Base-by-base conservation (phyloP, 768 basidiomycete genomes). In the Tulasnella sp. region DNA sequence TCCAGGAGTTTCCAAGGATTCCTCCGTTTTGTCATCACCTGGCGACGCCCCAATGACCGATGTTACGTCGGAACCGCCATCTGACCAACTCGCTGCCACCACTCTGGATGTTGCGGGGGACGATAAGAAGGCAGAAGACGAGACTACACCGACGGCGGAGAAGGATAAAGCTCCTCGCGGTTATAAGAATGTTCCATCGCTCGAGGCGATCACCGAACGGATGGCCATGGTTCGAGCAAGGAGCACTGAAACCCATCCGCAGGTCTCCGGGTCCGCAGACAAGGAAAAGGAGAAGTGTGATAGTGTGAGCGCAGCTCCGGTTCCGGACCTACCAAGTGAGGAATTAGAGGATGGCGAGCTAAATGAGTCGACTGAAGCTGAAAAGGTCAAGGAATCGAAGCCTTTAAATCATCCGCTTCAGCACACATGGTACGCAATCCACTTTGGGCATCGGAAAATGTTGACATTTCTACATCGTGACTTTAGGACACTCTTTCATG, bases 401-500 rank as follows among this genome's bases (percentile, higher is more conserved):
- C 31, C 30, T n/a, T 53, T 55, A 24, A 41, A 44, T 25, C 91
- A 91, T 68, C 91, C 91, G 4, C 73, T 94, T 24, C 86, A 90
- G 66, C 86, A 84, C 69, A 69, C 80, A 42, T 94, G 92, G 89
- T 91, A 59, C 59, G 80, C 71, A 15, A n/a, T 2, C 21, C 27
- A 27, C 22, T 4, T 5, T 22, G 42, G 29, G n/a, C 25, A 29
- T 27, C 21, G 30, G 22, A 1, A 55, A 11, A 34, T 29, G 2
- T 29, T 62, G 12, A 55, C 10, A 4, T 55, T 7, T 51, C n/a
- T 45, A 49, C 43, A 45, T 53, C 59, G 24, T n/a, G 38, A 12
- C 66, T n/a, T 2, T 41, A 92, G 90, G 92, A 92, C 88, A 11
- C 77, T 94, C 62, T 96, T 82, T 70, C 89, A 91, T 70, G 92